These are phyloP conservation scores for Lycium barbarum DNA, from an alignment of 257 asterid species.

Conservation along the genomic window DNA sequence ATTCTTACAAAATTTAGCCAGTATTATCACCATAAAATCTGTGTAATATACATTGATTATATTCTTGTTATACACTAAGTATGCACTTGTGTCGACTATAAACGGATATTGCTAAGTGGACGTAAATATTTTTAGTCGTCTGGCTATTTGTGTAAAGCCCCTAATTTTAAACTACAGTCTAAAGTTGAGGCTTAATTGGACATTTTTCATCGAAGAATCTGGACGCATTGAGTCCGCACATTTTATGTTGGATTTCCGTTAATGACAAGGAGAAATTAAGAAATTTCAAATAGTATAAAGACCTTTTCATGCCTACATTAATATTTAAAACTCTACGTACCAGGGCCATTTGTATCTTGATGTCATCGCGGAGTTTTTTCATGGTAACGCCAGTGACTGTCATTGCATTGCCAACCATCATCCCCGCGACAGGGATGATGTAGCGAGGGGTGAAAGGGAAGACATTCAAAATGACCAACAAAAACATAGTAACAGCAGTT, in stretches of 20 bases:
- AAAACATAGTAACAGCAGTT: conserved; percentile 68
- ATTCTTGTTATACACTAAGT: too few species aligned
- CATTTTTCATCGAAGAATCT: not conserved
- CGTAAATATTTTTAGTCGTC: too few species aligned
- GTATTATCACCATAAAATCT: too few species aligned
- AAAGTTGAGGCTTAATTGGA: not conserved
- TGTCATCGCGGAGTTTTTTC: conserved; percentile 91
- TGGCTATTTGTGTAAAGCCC: not conserved
- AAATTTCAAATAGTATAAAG: not conserved
- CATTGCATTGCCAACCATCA: conserved; percentile 98
- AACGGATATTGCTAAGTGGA: too few species aligned
- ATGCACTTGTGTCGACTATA: too few species aligned
- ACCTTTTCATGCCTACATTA: not conserved
- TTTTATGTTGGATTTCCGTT: not conserved
- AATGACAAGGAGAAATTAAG: not conserved
- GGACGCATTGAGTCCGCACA: not conserved
- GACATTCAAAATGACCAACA: conserved; percentile 62
- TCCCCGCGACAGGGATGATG: conserved; percentile 88
- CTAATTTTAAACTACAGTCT: not conserved
- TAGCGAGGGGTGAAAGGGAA: conserved; percentile 91
- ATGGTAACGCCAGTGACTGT: conserved; percentile 93
- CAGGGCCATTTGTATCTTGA: conserved; percentile 73
- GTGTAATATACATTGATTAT: too few species aligned
- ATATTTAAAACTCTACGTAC: conserved; percentile 39
- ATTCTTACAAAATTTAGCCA: too few species aligned